A percentile compares a stretch with the other conserved stretches of the same genome.
Evolutionary conservation across 495 filamentous ascomycete genomes (phyloP).

Genomic region (Aspergillus asperescens): DNA sequence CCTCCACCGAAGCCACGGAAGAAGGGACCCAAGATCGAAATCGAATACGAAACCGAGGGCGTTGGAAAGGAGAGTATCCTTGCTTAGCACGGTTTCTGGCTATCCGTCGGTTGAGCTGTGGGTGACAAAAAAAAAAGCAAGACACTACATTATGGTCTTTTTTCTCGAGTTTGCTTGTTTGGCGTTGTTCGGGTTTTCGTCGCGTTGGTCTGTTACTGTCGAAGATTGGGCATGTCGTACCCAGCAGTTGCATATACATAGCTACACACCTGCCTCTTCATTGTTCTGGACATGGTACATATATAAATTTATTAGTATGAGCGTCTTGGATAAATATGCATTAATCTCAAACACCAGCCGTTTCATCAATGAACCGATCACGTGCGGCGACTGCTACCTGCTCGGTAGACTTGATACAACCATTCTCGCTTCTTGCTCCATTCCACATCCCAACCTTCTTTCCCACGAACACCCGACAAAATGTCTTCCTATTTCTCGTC

Average conservation of each 20-base stretch:
- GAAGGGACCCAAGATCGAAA: constrained; percentile 61
- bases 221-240: constrained; percentile 38
- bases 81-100: constrained; percentile 25
- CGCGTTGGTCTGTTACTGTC: constrained; percentile 23
- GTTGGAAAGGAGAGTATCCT: constrained; percentile 44
- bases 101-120: constrained; percentile 14
- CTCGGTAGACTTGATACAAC: neutral
- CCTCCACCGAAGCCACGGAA: constrained; percentile 58
- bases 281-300: constrained; percentile 13
- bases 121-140: constrained; percentile 26
- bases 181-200: constrained; percentile 35
- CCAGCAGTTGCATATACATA: constrained; percentile 33
- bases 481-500: constrained; percentile 77
- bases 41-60: constrained; percentile 66
- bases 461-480: constrained; percentile 17
- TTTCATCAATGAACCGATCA: constrained; percentile 7
- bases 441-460: neutral
- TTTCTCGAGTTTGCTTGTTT: constrained; percentile 22
- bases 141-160: constrained; percentile 16
- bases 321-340: neutral
- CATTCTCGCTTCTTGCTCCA: neutral
- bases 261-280: constrained; percentile 14
- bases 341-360: neutral
- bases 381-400: constrained; percentile 11
- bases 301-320: neutral